Base-by-base conservation (phyloP, 2,329 filamentous ascomycete genomes). In the Aureobasidium zeae region DNA sequence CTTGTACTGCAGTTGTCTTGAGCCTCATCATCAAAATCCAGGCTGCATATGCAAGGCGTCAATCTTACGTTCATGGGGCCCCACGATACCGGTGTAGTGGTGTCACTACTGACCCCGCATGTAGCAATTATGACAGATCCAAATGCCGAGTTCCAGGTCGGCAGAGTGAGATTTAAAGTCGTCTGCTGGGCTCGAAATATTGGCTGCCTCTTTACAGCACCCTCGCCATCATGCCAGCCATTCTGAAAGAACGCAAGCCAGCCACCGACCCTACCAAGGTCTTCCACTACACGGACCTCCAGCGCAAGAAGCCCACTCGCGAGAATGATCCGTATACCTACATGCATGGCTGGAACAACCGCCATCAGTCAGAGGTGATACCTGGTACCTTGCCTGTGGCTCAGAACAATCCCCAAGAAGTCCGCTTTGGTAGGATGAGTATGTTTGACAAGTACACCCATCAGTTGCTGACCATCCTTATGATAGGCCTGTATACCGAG, bases 401-500 rank as follows among this genome's bases (percentile, higher is more conserved):
- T 3, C 63, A 66, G 48, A 67, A 66, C 49, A 65, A 56, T 25
- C 66, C 66, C 2, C 64, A 67, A 25, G 62, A 62, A 47, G 56
- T 59, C 11, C 55, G 64, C 16, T 68, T 67, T 48, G 66, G 66
- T 6, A 30, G 11, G 28, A 30, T 5, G 12, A 30, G n/a, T 6
- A 11, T 8, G 11, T n/a, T 5, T n/a, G 7, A 12, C 10, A 30
- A 12, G 28, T n/a, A 12, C 9, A 30, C 7, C 7, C 7, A 25
- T 6, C 22, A n/a, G n/a, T 25, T 11, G 22, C 7, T 7, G 22
- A 25, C 7, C 28, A 12, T 8, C 11, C 12, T 30, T 8, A n/a
- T 12, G n/a, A 5, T 5, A 30, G 28, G 28, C 12, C 55, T 70
- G 2, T 69, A 69, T 48, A 64, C 65, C 1, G 66, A 70, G 49